A percentile compares a stretch with the other conserved stretches of the same genome.
These are phyloP conservation scores for Aureobasidium uvarum DNA, from an alignment of 2,329 filamentous ascomycete species.

Conservation along the genomic window DNA sequence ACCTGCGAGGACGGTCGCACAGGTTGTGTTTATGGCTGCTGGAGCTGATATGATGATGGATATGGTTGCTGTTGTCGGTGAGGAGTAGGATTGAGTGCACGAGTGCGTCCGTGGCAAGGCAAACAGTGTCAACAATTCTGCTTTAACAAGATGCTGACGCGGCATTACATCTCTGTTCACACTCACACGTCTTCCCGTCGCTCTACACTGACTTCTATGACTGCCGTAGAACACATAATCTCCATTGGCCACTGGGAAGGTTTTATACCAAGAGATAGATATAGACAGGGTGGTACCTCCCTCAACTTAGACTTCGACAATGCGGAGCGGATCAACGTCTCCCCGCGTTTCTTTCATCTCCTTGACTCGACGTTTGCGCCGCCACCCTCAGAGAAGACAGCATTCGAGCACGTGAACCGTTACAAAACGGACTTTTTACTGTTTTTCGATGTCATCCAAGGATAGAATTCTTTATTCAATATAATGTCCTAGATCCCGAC, in stretches of 20 bases:
- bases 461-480: neutral
- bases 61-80: slow-evolving; percentile 7
- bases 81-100: neutral
- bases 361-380: slow-evolving; percentile 16
- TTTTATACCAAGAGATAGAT: neutral
- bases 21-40: neutral
- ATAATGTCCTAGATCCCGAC: neutral
- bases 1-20: neutral
- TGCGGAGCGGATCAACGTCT: slow-evolving; percentile 8
- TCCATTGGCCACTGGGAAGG: neutral
- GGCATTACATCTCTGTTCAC: no score
- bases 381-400: slow-evolving; percentile 4
- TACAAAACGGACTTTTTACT: slow-evolving; percentile 2
- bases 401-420: slow-evolving; percentile 17
- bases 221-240: no score
- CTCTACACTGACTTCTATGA: no score
- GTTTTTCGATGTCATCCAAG: neutral
- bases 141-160: no score
- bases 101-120: no score
- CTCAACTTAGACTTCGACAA: neutral
- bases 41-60: slow-evolving; percentile 24
- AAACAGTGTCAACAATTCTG: no score
- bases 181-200: no score
- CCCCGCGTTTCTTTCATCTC: slow-evolving; percentile 22
- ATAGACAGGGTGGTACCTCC: neutral